phyloP scores from a whole-genome alignment of 2,329 filamentous ascomycete species.

The Hypoxylon sp. region DNA sequence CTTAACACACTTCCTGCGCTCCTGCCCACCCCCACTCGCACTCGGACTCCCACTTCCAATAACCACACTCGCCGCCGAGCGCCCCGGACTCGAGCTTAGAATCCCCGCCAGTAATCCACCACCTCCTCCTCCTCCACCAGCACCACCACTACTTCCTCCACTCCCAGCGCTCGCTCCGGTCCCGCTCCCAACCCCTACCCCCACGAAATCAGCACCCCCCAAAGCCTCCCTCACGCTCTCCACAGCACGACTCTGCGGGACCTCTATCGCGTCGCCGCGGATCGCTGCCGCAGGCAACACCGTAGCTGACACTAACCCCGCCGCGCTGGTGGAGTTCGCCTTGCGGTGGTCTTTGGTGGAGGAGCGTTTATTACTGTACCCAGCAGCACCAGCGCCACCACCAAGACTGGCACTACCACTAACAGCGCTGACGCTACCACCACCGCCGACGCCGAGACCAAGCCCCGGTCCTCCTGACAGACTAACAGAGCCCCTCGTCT shows the following conservation, averaged over 20 bases:
- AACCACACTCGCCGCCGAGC: conserved; percentile 19
- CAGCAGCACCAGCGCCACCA: no score
- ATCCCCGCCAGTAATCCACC: conserved; percentile 60
- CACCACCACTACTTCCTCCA: conserved; percentile 29
- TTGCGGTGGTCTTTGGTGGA: conserved; percentile 29
- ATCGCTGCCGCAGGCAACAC: conserved; percentile 48
- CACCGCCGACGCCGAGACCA: no score
- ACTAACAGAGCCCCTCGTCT: conserved; percentile 45
- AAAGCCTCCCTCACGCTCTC: conserved; percentile 69
- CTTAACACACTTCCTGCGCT: conserved; percentile 74
- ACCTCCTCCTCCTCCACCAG: conserved; percentile 47
- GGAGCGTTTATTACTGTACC: conserved; percentile 3
- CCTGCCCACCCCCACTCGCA: conserved; percentile 53
- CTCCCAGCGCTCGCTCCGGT: conserved; percentile 38
- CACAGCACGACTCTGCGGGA: conserved; percentile 70
- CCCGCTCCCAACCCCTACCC: conserved; percentile 1
- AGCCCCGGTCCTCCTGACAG: conserved; percentile 33
- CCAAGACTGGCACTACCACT: no score
- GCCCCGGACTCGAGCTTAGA: conserved; percentile 64
- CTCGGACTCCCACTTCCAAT: conserved; percentile 15
- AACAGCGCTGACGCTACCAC: no score
- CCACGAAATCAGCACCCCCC: conserved; percentile 46
- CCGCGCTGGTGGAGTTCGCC: conserved; percentile 29
- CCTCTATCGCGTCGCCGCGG: conserved; percentile 64
- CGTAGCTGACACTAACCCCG: background rate